Percentiles rank a stretch among this genome's conserved stretches.
These are phyloP conservation scores for Ceratobasidium sp. DNA, from an alignment of 1,284 basidiomycete genomes.

Conservation along the genomic window DNA sequence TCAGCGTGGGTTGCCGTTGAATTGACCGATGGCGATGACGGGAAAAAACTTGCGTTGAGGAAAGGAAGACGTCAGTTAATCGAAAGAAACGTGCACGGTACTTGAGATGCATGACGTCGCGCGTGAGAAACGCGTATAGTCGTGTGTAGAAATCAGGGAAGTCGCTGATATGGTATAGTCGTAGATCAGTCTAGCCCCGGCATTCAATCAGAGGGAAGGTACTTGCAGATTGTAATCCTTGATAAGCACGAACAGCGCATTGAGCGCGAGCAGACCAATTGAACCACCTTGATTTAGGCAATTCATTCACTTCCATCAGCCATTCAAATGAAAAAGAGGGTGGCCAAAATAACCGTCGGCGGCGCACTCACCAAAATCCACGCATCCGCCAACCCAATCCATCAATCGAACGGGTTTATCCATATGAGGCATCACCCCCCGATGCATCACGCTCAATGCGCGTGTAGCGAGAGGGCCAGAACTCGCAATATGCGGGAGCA, in stretches of 20 bases:
- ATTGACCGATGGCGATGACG: slow-evolving; percentile 12
- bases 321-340: not conserved
- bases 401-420: slow-evolving; percentile 79
- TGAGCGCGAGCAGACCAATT: slow-evolving; percentile 89
- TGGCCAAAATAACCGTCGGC: not conserved
- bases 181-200: not conserved
- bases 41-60: slow-evolving; percentile 73
- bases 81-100: slow-evolving; percentile 96
- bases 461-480: slow-evolving; percentile 59
- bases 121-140: slow-evolving; percentile 89
- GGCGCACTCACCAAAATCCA: slow-evolving; percentile 72
- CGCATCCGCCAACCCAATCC: slow-evolving; percentile 92
- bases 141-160: slow-evolving; percentile 89
- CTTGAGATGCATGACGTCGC: slow-evolving; percentile 87
- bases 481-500: slow-evolving; percentile 67
- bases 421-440: slow-evolving; percentile 84
- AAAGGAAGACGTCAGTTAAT: slow-evolving; percentile 87
- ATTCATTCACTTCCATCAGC: not conserved
- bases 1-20: slow-evolving; percentile 23
- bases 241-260: slow-evolving; percentile 91
- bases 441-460: slow-evolving; percentile 81
- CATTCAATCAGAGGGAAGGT: not conserved
- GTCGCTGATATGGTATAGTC: slow-evolving; percentile 22
- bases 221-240: slow-evolving; percentile 91
- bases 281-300: slow-evolving; percentile 68